Evolutionary conservation across 768 basidiomycete species (phyloP).

Genomic region (Leccinum sublutescens): DNA sequence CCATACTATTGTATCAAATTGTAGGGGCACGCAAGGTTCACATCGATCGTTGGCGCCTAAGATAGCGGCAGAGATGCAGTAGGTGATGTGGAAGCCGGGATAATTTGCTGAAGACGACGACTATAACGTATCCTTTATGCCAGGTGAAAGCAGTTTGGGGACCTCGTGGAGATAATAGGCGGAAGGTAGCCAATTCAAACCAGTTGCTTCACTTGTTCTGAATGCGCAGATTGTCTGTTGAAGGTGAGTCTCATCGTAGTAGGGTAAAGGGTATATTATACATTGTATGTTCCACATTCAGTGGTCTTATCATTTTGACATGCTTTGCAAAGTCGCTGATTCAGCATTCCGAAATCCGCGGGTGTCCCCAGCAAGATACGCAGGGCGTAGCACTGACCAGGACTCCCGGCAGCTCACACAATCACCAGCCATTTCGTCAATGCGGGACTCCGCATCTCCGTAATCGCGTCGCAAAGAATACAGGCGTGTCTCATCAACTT

Average conservation of each 20-base stretch:
- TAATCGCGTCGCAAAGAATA: background rate
- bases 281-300: background rate
- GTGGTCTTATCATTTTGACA: background rate
- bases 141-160: background rate
- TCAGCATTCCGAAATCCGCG: background rate
- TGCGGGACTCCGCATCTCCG: background rate
- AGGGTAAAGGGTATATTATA: background rate
- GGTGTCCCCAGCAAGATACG: background rate
- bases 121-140: background rate
- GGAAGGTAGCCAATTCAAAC: background rate
- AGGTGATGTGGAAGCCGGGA: background rate
- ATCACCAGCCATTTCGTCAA: background rate
- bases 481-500: background rate
- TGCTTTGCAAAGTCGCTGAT: background rate
- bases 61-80: background rate
- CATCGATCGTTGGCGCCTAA: background rate
- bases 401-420: background rate
- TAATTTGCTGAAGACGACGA: background rate
- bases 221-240: background rate
- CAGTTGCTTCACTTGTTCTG: background rate
- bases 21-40: background rate
- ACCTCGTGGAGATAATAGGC: background rate
- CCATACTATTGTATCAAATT: background rate
- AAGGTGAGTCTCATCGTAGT: background rate
- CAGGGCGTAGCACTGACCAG: background rate